Conservation (phyloP, 495 filamentous ascomycete genomes). For the Penicillium steckii region DNA sequence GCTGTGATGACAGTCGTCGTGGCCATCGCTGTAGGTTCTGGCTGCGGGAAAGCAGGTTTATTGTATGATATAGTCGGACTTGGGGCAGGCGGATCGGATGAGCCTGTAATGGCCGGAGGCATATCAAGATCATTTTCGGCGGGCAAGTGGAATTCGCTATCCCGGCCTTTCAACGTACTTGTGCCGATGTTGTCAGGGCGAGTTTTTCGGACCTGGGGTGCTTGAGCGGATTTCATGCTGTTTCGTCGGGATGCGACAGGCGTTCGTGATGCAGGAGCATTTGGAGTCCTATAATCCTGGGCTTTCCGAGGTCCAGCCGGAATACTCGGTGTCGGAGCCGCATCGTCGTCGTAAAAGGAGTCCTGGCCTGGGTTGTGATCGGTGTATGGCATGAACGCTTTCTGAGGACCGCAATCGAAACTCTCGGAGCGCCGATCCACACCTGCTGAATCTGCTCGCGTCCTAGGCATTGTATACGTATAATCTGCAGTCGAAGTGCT, state of each 20-base stretch:
- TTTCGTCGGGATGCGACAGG: conserved; percentile 52
- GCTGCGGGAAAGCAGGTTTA: conserved; percentile 41
- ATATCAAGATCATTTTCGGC: conserved; percentile 31
- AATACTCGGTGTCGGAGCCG: conserved; percentile 85
- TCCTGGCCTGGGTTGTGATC: conserved; percentile 24
- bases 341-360: conserved; percentile 60
- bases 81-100: conserved; percentile 45
- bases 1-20: conserved; percentile 16
- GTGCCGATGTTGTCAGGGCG: conserved; percentile 43
- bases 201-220: conserved; percentile 30
- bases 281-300: conserved; percentile 39
- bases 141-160: conserved; percentile 25
- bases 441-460: conserved; percentile 55
- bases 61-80: conserved; percentile 54
- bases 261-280: conserved; percentile 44
- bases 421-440: conserved; percentile 67
- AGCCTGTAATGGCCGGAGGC: conserved; percentile 29
- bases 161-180: conserved; percentile 29
- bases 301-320: conserved; percentile 70
- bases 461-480: conserved; percentile 41
- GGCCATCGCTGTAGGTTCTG: conserved; percentile 23
- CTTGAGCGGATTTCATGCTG: conserved; percentile 63
- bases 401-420: conserved; percentile 63
- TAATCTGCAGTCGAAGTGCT: conserved; percentile 72
- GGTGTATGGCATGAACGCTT: conserved; percentile 30